These are phyloP conservation scores for Plasmodium gonderi DNA, from an alignment of 169 alveolate species.

Conservation along the genomic window DNA sequence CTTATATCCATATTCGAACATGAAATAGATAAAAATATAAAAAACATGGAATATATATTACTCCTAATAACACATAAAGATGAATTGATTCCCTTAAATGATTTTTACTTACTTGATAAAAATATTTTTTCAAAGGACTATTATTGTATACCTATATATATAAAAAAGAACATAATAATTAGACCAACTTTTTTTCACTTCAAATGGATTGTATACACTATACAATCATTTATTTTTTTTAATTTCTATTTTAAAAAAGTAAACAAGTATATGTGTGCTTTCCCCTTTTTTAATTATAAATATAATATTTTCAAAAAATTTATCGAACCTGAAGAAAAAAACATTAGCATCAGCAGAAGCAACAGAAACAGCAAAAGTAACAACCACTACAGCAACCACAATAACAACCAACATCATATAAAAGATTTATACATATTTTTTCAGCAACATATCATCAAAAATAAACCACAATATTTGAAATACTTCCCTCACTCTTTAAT, in stretches of 20 bases:
- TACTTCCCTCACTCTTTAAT: slow-evolving; percentile 45
- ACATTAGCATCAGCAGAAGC: neutral
- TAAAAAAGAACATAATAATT: slow-evolving; percentile 43
- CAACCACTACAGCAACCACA: too few relatives aligned
- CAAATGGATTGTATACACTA: slow-evolving; percentile 64
- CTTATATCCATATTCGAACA: slow-evolving; percentile 50
- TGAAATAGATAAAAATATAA: slow-evolving; percentile 56
- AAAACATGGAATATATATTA: slow-evolving; percentile 65
- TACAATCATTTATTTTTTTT: slow-evolving; percentile 54
- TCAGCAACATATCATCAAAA: slow-evolving; percentile 50
- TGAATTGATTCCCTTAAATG: slow-evolving; percentile 56
- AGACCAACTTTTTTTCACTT: slow-evolving; percentile 59
- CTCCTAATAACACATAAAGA: slow-evolving; percentile 54
- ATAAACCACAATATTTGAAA: slow-evolving; percentile 36
- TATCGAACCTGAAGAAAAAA: neutral
- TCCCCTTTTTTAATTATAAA: slow-evolving; percentile 72
- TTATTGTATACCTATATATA: slow-evolving; percentile 71
- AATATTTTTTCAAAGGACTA: slow-evolving; percentile 32
- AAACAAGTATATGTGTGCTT: slow-evolving; percentile 69
- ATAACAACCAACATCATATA: neutral
- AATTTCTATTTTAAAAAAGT: slow-evolving; percentile 65
- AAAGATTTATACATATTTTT: slow-evolving; percentile 44
- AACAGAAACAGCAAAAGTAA: too few relatives aligned
- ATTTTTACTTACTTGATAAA: slow-evolving; percentile 60
- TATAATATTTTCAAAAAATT: slow-evolving; percentile 25